Conservation (phyloP, 1,284 basidiomycete species). For the Apiotrichum gracile region DNA sequence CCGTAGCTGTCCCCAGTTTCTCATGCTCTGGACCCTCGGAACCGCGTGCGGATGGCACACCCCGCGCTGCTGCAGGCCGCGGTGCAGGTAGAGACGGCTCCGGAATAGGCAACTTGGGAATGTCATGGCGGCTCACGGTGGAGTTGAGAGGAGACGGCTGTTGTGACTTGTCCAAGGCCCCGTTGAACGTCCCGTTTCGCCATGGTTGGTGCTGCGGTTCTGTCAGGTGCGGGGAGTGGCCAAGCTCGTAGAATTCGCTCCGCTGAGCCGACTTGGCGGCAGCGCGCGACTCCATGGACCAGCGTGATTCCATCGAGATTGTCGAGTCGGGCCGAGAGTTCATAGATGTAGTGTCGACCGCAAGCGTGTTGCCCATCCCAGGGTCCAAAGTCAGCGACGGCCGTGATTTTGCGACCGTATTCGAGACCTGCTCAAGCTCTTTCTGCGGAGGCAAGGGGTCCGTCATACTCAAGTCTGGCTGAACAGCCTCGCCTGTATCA, state of each 20-base stretch:
- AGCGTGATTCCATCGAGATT: slow-evolving; percentile 4
- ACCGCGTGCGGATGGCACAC: too few relatives aligned
- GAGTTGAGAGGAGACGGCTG: neutral
- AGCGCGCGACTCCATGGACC: slow-evolving; percentile 5
- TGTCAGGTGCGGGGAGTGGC: slow-evolving; percentile 11
- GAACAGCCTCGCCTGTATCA: neutral
- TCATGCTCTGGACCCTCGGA: too few relatives aligned
- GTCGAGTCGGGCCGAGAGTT: slow-evolving; percentile 3
- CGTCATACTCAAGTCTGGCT: neutral
- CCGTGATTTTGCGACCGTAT: neutral
- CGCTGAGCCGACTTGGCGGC: slow-evolving; percentile 1
- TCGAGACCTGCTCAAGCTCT: neutral
- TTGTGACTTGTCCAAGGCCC: too few relatives aligned
- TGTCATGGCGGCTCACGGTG: neutral
- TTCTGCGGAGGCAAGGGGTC: neutral
- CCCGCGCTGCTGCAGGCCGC: too few relatives aligned
- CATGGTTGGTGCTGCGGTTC: neutral
- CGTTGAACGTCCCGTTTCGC: neutral
- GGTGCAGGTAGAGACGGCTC: too few relatives aligned
- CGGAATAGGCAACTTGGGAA: neutral
- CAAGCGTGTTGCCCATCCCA: too few relatives aligned
- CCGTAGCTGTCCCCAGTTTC: too few relatives aligned
- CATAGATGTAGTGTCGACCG: too few relatives aligned
- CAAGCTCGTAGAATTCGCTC: slow-evolving; percentile 11
- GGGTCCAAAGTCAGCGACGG: too few relatives aligned